A percentile compares a stretch with the other conserved stretches of the same genome.
Evolutionary conservation across 257 asterid species (phyloP).

Genomic region (Jacaranda mimosifolia): DNA sequence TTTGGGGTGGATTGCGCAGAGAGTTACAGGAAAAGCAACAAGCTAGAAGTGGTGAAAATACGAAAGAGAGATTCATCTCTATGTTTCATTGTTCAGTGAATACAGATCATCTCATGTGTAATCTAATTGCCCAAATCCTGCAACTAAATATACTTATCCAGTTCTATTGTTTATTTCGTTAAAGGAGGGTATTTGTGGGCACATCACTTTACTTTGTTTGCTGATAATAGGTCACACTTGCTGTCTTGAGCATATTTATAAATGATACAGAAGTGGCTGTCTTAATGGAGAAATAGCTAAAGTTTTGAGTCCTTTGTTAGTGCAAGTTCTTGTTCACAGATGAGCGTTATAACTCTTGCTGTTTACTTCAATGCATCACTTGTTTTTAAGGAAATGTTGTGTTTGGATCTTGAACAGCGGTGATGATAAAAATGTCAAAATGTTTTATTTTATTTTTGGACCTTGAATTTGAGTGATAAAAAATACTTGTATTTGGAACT

Average conservation of each 20-base stretch:
- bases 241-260: conserved; percentile 25
- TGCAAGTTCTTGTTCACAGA: too few species aligned
- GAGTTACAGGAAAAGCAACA: conserved; percentile 81
- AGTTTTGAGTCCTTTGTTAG: too few species aligned
- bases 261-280: not conserved
- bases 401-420: too few species aligned
- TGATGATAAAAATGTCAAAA: too few species aligned
- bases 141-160: conserved; percentile 9
- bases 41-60: conserved; percentile 47
- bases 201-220: conserved; percentile 20
- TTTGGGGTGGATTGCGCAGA: conserved; percentile 95
- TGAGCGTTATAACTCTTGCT: not conserved
- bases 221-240: conserved; percentile 13
- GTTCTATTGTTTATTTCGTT: conserved; percentile 27
- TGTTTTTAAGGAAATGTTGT: not conserved
- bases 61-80: not conserved
- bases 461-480: too few species aligned
- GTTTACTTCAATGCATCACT: not conserved
- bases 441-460: too few species aligned
- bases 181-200: conserved; percentile 13
- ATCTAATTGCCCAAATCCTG: conserved; percentile 26
- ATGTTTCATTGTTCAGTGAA: conserved; percentile 1
- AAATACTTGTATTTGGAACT: too few species aligned
- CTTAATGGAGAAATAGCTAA: not conserved
- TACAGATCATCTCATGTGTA: conserved; percentile 28